A percentile compares a stretch with the other conserved stretches of the same genome.
These are phyloP conservation scores for Rostrohypoxylon terebratum DNA, from an alignment of 495 filamentous ascomycete genomes.

Conservation along the genomic window DNA sequence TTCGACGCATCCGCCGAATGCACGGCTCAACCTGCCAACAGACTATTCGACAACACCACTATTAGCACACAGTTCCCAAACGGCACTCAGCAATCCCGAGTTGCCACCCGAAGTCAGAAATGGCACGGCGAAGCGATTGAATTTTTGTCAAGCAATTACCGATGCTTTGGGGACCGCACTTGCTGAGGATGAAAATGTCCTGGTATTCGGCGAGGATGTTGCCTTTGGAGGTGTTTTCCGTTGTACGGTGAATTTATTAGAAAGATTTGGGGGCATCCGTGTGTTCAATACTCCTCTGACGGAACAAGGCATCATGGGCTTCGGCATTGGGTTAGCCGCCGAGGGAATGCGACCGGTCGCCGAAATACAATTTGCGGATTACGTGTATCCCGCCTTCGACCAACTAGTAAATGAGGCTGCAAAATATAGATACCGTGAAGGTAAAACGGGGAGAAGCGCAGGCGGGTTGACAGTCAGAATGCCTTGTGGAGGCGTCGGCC, in stretches of 20 bases:
- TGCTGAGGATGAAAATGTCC: conserved; percentile 82
- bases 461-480: conserved; percentile 91
- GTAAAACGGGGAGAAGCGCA: conserved; percentile 71
- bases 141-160: conserved; percentile 93
- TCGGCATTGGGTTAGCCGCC: conserved; percentile 88
- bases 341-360: conserved; percentile 94
- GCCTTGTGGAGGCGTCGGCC: conserved; percentile 95
- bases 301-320: conserved; percentile 95
- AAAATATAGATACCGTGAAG: conserved; percentile 91
- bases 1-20: conserved; percentile 64
- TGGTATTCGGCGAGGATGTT: conserved; percentile 97
- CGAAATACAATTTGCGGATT: conserved; percentile 98
- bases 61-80: conserved; percentile 78
- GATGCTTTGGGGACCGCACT: conserved; percentile 85
- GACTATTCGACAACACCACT: conserved; percentile 88
- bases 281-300: conserved; percentile 97
- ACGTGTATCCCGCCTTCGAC: conserved; percentile 96
- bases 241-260: conserved; percentile 89
- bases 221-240: conserved; percentile 97
- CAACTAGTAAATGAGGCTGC: conserved; percentile 98
- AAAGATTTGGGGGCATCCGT: conserved; percentile 85
- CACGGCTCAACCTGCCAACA: conserved; percentile 82
- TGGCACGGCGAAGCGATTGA: conserved; percentile 82
- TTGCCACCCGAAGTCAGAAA: conserved; percentile 72
- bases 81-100: conserved; percentile 75